Percentiles rank a stretch among this genome's conserved stretches.
Evolutionary conservation across 139 green algal genomes (phyloP).

Genomic region (Tetraselmis striata): DNA sequence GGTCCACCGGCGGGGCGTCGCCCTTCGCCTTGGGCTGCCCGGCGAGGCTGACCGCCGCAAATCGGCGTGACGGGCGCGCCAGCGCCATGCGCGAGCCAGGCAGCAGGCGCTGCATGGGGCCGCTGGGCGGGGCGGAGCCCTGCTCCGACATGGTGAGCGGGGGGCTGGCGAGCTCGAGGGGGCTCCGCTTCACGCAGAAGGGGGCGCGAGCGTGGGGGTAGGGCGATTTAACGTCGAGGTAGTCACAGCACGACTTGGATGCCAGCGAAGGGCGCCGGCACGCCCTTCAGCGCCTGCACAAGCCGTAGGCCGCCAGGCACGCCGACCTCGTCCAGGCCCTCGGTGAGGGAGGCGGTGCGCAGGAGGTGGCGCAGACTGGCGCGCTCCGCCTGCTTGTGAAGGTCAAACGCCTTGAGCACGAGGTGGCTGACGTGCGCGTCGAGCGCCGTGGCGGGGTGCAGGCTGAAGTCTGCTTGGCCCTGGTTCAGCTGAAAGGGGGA

Average conservation of each 20-base stretch:
- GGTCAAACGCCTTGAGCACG: background rate
- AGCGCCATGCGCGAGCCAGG: background rate
- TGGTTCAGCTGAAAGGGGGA: background rate
- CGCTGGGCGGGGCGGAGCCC: too few relatives aligned
- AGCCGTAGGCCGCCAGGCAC: background rate
- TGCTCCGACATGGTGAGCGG: background rate
- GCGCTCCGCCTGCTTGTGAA: background rate
- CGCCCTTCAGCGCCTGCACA: slow-evolving; percentile 5
- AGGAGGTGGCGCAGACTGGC: background rate
- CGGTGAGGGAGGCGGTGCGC: background rate
- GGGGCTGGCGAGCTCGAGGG: too few relatives aligned
- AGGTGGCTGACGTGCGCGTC: background rate
- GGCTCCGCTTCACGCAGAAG: too few relatives aligned
- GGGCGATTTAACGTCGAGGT: too few relatives aligned
- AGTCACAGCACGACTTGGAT: slow-evolving; percentile 17
- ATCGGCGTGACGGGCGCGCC: background rate
- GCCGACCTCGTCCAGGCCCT: background rate
- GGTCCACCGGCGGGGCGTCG: background rate
- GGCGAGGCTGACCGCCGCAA: background rate
- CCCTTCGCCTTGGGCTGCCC: background rate
- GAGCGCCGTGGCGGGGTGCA: background rate
- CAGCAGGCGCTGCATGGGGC: background rate
- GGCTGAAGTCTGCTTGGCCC: background rate
- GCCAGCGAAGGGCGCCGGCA: slow-evolving; percentile 14
- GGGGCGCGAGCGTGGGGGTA: too few relatives aligned